Evolutionary conservation across 208 protist species (phyloP).

Genomic region (Leishmania guyanensis): DNA sequence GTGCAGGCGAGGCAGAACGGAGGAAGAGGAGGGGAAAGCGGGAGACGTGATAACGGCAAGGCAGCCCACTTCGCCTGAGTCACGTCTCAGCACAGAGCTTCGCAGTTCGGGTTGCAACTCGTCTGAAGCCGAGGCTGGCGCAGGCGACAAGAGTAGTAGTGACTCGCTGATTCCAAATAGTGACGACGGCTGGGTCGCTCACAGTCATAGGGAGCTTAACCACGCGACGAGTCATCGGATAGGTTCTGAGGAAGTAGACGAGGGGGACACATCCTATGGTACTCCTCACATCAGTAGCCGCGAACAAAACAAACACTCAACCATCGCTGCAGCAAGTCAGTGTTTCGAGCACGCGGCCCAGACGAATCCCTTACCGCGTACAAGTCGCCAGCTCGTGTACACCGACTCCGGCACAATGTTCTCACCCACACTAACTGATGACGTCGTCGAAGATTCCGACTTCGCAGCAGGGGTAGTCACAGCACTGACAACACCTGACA

Average conservation of each 20-base stretch:
- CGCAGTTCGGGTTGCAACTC: not conserved
- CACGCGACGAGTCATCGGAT: not conserved
- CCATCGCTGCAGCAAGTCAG: not conserved
- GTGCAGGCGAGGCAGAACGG: not conserved
- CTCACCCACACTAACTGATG: not conserved
- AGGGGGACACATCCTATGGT: not conserved
- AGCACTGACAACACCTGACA: not conserved
- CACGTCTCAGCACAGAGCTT: not conserved
- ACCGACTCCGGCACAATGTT: not conserved
- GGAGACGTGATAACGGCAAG: not conserved
- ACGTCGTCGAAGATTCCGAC: not conserved
- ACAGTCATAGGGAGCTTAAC: not conserved
- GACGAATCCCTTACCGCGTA: not conserved
- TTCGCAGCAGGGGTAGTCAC: not conserved
- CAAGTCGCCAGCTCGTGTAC: conserved; percentile 24
- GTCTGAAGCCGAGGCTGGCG: not conserved
- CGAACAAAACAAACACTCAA: not conserved
- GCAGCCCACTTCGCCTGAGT: not conserved
- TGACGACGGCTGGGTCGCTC: not conserved
- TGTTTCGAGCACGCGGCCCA: not conserved
- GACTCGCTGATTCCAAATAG: not conserved
- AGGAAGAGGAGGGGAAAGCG: not conserved
- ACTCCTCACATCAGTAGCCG: not conserved
- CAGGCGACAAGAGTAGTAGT: not conserved
- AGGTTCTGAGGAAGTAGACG: not conserved